Base-by-base conservation (phyloP, 164 flowering plant genomes). In the Stephania japonica region DNA sequence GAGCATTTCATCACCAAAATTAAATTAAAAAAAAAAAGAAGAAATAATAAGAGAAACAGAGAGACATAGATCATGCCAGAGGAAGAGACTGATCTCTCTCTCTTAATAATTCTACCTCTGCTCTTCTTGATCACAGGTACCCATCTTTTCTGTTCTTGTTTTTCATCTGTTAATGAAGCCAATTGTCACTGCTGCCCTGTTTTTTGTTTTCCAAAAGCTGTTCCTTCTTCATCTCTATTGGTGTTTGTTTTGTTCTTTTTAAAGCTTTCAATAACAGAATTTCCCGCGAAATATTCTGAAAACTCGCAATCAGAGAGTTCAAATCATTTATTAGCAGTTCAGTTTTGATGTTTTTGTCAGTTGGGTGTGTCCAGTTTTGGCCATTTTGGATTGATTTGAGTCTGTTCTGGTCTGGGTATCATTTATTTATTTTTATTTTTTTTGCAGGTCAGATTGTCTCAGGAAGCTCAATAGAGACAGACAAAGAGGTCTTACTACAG, bases 41-140 rank as follows among this genome's bases (percentile, higher is more conserved):
- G 42, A 26, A 68, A 24, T 19, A 18, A 23, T 42, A 26, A 68
- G 23, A 42, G 9, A n/a, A 47, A 16, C 4, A 1, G 7, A 41
- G 19, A 67, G 42, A 25, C 41, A 11, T 26, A 16, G 42, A 68
- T 71, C 77, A 74, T 78, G 77, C 41, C 65, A 0, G 72, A 70
- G 49, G 80, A 71, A 74, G 76, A 65, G 56, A 61, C 70, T 25
- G 77, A 63, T 19, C 21, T 11, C 62, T 56, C 62, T 56, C n/a
- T 56, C 18, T 56, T 56, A n/a, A 4, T 56, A 16, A 7, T 56
- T 56, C n/a, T 56, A 16, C 19, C 62, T 56, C 62, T 85, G 13
- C 26, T 84, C 73, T 23, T 83, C 73, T 26, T 83, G 18, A 70
- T 84, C 38, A 25, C 86, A 81, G 88, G 90, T 75, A 65, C 44